A percentile compares a stretch with the other conserved stretches of the same genome.
phyloP scores from a whole-genome alignment of 257 asterid genomes.

The Nicotiana attenuata region DNA sequence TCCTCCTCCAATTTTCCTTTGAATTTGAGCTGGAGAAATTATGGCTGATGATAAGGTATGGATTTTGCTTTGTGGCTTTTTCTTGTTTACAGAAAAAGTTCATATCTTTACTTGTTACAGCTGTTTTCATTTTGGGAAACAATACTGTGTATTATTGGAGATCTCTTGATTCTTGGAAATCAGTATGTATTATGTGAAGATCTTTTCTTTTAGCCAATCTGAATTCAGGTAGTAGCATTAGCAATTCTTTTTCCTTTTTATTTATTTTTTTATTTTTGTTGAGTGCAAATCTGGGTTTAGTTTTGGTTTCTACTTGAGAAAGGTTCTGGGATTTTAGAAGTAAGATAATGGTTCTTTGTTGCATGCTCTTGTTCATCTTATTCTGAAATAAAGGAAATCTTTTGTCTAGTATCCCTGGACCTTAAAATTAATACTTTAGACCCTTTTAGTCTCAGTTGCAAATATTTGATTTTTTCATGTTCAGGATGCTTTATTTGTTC shows the following conservation, averaged over 20 bases:
- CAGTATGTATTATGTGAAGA: not conserved
- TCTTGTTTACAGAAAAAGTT: not conserved
- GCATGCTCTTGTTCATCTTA: not conserved
- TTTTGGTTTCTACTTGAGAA: not conserved
- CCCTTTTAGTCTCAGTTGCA: not conserved
- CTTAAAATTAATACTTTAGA: no score
- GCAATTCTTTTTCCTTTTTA: not conserved
- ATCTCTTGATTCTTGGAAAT: not conserved
- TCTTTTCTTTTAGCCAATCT: not conserved
- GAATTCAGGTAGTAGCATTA: not conserved
- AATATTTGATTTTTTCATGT: not conserved
- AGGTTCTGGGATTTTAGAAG: not conserved
- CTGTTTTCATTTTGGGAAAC: not conserved
- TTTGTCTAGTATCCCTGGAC: not conserved
- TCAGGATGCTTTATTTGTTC: not conserved
- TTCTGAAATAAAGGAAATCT: not conserved
- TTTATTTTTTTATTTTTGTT: not conserved
- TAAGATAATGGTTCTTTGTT: not conserved
- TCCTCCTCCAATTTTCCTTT: not conserved
- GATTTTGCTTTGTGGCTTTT: not conserved
- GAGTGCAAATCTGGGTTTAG: not conserved
- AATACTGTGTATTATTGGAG: not conserved
- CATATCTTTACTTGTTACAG: not conserved
- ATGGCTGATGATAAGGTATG: constrained; percentile 57
- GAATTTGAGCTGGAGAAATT: constrained; percentile 14